Evolutionary conservation across 2,329 filamentous ascomycete species (phyloP).

Genomic region (Trichoderma sp.): DNA sequence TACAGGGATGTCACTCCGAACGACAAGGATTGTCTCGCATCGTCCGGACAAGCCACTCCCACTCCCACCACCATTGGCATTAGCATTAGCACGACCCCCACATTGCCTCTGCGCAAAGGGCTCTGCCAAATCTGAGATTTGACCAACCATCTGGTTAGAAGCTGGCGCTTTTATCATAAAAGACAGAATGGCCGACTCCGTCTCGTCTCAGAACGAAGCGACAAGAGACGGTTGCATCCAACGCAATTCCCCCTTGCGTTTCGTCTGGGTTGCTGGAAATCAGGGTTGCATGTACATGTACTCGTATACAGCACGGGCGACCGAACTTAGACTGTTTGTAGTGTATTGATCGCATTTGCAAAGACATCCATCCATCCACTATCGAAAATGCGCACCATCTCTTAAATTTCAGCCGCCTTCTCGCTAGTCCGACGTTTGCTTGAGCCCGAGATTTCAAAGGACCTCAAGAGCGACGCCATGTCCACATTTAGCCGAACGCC

Average conservation of each 20-base stretch:
- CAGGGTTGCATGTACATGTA: background rate
- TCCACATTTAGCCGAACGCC: constrained; percentile 19
- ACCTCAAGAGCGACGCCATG: constrained; percentile 2
- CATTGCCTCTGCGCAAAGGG: background rate
- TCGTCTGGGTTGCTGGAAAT: background rate
- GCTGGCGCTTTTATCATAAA: constrained; percentile 11
- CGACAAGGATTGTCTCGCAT: constrained; percentile 12
- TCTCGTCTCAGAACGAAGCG: constrained; percentile 15
- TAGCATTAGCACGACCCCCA: background rate
- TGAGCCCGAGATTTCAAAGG: constrained; percentile 3
- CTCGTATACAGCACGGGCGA: background rate
- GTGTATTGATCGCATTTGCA: background rate
- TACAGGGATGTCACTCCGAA: constrained; percentile 20
- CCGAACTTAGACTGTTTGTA: background rate
- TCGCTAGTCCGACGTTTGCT: constrained; percentile 3
- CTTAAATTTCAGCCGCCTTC: background rate
- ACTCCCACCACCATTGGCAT: background rate
- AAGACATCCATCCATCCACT: background rate
- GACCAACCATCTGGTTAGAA: constrained; percentile 16
- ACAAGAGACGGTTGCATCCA: background rate
- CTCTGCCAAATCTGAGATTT: constrained; percentile 7
- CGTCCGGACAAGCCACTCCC: background rate
- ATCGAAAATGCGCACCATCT: background rate
- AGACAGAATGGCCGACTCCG: constrained; percentile 11
- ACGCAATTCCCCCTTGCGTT: constrained; percentile 1